Evolutionary conservation across 164 flowering plant genomes (phyloP).

Genomic region (Nymphaea colorata): DNA sequence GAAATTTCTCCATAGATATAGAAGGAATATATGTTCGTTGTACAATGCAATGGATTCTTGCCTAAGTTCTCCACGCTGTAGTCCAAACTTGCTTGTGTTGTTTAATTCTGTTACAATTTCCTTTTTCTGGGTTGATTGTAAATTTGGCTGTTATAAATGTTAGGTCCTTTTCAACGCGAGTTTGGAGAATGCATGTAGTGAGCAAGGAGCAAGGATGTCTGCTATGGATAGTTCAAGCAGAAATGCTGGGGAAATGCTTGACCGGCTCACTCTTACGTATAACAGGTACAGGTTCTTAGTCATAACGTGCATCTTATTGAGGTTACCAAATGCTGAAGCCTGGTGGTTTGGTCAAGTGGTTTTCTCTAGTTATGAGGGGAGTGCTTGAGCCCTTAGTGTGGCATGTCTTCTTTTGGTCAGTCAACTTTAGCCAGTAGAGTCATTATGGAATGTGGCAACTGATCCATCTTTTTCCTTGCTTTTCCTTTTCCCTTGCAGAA

Average conservation of each 20-base stretch:
- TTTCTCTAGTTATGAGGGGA: not conserved
- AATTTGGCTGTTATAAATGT: not conserved
- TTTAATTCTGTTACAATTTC: not conserved
- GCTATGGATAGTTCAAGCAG: constrained; percentile 99
- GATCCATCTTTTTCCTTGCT: constrained; percentile 3
- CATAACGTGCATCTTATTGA: not conserved
- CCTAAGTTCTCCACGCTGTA: no score
- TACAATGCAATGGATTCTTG: no score
- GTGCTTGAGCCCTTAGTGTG: not conserved
- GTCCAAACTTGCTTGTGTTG: not conserved
- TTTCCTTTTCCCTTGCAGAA: constrained; percentile 28
- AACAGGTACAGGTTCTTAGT: constrained; percentile 89
- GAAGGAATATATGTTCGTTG: no score
- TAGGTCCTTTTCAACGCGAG: constrained; percentile 86
- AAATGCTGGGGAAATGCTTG: constrained; percentile 99
- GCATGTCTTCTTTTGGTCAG: not conserved
- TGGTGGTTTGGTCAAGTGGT: not conserved
- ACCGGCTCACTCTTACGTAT: constrained; percentile 85
- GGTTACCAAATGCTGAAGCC: no score
- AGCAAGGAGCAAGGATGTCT: constrained; percentile 98
- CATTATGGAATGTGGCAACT: not conserved
- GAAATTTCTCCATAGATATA: no score
- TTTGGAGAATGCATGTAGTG: constrained; percentile 97
- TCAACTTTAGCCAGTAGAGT: not conserved
- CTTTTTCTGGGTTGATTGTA: not conserved